Conservation (phyloP, 2,329 filamentous ascomycete genomes). For the Colletotrichum sp. region DNA sequence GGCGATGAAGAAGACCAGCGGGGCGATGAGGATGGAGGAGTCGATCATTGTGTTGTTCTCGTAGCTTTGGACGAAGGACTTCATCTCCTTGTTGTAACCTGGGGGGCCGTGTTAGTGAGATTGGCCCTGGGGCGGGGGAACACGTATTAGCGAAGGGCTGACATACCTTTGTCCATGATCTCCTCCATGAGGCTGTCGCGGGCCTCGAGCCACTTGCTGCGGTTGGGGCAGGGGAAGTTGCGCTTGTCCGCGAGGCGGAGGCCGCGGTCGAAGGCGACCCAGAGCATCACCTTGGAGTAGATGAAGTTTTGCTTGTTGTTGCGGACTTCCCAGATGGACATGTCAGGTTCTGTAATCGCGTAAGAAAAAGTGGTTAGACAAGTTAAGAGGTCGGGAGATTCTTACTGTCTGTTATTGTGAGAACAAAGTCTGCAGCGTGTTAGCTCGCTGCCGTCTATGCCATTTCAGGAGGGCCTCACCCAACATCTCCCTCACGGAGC, state of each 20-base stretch:
- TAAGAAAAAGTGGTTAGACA: too few species aligned
- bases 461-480: constrained; percentile 36
- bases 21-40: constrained; percentile 77
- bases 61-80: constrained; percentile 78
- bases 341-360: constrained; percentile 62
- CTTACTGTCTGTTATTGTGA: constrained; percentile 69
- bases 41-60: constrained; percentile 74
- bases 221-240: constrained; percentile 76
- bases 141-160: neutral
- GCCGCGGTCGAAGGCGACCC: constrained; percentile 80
- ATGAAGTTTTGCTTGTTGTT: constrained; percentile 79
- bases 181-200: constrained; percentile 76
- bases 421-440: constrained; percentile 64
- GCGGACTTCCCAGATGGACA: constrained; percentile 85
- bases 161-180: constrained; percentile 69
- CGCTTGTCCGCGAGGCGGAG: constrained; percentile 77
- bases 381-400: too few species aligned
- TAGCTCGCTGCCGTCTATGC: neutral
- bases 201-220: constrained; percentile 67
- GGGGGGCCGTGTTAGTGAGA: neutral
- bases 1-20: constrained; percentile 80
- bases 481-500: constrained; percentile 70
- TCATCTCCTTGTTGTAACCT: constrained; percentile 74
- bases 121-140: neutral
- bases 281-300: constrained; percentile 85